A percentile compares a stretch with the other conserved stretches of the same genome.
These are phyloP conservation scores for Mrakia hoshinonis DNA, from an alignment of 768 basidiomycete species.

Conservation along the genomic window DNA sequence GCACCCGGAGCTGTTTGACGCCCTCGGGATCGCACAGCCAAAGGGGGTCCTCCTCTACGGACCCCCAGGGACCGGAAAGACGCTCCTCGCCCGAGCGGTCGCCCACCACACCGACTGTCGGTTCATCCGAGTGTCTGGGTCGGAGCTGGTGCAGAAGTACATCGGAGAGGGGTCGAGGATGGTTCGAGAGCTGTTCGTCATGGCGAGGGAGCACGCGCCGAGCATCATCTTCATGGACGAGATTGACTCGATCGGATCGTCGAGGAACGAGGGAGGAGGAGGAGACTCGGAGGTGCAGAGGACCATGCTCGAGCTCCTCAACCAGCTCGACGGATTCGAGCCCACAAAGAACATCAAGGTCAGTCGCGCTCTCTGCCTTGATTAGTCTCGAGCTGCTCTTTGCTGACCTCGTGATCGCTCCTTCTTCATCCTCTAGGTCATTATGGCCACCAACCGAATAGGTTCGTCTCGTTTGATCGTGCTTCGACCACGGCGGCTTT, in stretches of 20 bases:
- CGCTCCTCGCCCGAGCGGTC: slow-evolving; percentile 84
- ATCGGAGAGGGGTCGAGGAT: slow-evolving; percentile 94
- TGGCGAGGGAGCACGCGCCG: slow-evolving; percentile 95
- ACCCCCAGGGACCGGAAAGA: slow-evolving; percentile 94
- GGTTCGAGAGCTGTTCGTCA: slow-evolving; percentile 95
- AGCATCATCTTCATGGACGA: slow-evolving; percentile 99
- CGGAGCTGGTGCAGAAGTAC: slow-evolving; percentile 94
- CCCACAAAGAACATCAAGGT: slow-evolving; percentile 71
- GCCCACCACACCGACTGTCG: slow-evolving; percentile 97
- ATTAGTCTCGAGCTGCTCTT: not conserved
- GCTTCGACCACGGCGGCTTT: too few relatives aligned
- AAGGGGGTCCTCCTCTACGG: slow-evolving; percentile 94
- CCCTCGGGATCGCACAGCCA: slow-evolving; percentile 91
- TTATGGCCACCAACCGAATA: slow-evolving; percentile 97
- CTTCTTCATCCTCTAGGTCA: slow-evolving; percentile 45
- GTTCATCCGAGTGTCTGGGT: slow-evolving; percentile 90
- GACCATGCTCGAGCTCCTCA: slow-evolving; percentile 81
- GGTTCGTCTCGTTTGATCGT: slow-evolving; percentile 41
- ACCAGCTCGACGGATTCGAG: slow-evolving; percentile 83
- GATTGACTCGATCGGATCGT: slow-evolving; percentile 93
- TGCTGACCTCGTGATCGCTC: not conserved
- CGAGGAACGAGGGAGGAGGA: slow-evolving; percentile 55
- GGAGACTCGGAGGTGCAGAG: slow-evolving; percentile 84
- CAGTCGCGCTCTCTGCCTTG: slow-evolving; percentile 9
- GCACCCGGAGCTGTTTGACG: slow-evolving; percentile 92